Percentiles rank a stretch among this genome's conserved stretches.
Conservation (phyloP, 352 stramenopile species). For the Phytophthora tentaculata region DNA sequence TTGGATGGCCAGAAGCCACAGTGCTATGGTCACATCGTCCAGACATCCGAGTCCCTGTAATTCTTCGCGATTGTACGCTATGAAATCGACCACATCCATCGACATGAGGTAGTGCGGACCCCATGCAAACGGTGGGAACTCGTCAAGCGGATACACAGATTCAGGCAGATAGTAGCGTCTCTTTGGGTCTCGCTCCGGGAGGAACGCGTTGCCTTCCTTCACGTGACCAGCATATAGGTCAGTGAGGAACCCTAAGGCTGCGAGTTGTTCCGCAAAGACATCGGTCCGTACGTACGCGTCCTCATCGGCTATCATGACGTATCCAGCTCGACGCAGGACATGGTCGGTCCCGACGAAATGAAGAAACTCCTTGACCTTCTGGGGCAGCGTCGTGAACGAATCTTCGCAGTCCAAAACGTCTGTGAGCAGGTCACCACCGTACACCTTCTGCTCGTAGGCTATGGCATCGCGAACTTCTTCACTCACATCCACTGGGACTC, state of each 20-base stretch:
- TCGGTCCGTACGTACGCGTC: slow-evolving; percentile 54
- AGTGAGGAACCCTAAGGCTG: slow-evolving; percentile 17
- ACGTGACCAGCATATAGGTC: slow-evolving; percentile 37
- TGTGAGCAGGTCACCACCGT: slow-evolving; percentile 53
- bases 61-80: slow-evolving; percentile 45
- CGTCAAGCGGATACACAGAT: slow-evolving; percentile 46
- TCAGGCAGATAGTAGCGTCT: slow-evolving; percentile 52
- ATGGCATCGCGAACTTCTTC: slow-evolving; percentile 28
- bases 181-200: slow-evolving; percentile 38
- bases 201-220: slow-evolving; percentile 28
- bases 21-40: slow-evolving; percentile 69
- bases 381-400: slow-evolving; percentile 53
- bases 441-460: slow-evolving; percentile 42
- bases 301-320: slow-evolving; percentile 64
- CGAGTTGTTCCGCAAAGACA: slow-evolving; percentile 19
- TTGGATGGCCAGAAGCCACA: slow-evolving; percentile 68
- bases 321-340: slow-evolving; percentile 31
- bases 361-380: slow-evolving; percentile 71
- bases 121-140: slow-evolving; percentile 57
- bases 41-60: slow-evolving; percentile 47
- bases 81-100: slow-evolving; percentile 60
- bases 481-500: slow-evolving; percentile 10
- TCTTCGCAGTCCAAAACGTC: slow-evolving; percentile 57
- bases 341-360: slow-evolving; percentile 37
- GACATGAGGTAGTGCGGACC: slow-evolving; percentile 67